Evolutionary conservation across 2,329 filamentous ascomycete genomes (phyloP).

Genomic region (Dactylellina haptotyla): DNA sequence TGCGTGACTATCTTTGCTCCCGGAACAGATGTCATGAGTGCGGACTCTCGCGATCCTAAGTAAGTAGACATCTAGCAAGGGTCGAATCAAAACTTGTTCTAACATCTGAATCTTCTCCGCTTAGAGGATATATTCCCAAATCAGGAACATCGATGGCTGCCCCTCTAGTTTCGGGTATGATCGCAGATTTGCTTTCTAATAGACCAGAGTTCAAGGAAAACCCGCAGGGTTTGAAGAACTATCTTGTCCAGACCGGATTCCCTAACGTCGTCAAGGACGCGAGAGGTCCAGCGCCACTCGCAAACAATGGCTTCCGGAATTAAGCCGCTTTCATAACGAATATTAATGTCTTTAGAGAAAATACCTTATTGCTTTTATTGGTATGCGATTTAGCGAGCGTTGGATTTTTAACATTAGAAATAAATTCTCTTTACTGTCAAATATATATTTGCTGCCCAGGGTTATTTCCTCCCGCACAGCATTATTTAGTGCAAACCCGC

Average conservation of each 20-base stretch:
- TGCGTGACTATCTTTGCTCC: constrained; percentile 70
- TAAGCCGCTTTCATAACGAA: not conserved
- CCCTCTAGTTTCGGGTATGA: constrained; percentile 21
- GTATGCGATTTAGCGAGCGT: too few relatives aligned
- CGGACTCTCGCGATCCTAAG: constrained; percentile 58
- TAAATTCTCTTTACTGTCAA: too few relatives aligned
- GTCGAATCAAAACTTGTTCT: not conserved
- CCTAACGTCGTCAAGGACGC: not conserved
- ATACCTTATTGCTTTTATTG: too few relatives aligned
- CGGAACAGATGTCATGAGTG: constrained; percentile 66
- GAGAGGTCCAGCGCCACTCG: not conserved
- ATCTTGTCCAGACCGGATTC: constrained; percentile 3
- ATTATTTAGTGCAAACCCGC: too few relatives aligned
- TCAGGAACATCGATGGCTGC: constrained; percentile 26
- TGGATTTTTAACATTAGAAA: too few relatives aligned
- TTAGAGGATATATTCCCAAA: constrained; percentile 62
- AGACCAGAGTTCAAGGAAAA: constrained; percentile 44
- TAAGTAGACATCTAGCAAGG: not conserved
- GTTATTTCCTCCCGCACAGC: too few relatives aligned
- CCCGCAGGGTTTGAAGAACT: constrained; percentile 53
- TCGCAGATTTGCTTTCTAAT: constrained; percentile 17
- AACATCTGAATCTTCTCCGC: constrained; percentile 54
- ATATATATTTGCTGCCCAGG: too few relatives aligned
- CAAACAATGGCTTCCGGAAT: constrained; percentile 1
- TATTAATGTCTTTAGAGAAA: too few relatives aligned